Base-by-base conservation (phyloP, 352 stramenopile genomes). In the Lagenidium giganteum region DNA sequence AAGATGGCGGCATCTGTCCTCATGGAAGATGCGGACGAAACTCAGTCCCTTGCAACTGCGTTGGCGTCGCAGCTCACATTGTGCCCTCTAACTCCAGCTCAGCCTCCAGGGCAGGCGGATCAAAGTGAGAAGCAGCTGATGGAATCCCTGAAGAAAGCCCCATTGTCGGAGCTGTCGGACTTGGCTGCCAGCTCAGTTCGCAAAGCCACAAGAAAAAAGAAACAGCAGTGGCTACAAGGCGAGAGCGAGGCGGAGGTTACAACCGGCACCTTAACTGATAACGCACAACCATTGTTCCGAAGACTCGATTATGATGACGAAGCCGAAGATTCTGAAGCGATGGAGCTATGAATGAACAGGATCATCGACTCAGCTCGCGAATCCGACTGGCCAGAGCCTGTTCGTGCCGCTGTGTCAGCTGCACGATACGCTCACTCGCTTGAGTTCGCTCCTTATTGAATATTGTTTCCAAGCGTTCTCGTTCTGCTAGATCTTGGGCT, bases 391-490 rank as follows among this genome's bases (percentile, higher is more conserved):
- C 60, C 12, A 92, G 47, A 12, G 60, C 62, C 7, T 74, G 47
- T 30, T 94, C 83, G 42, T 93, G 79, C 12, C 65, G 56, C 28
- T 87, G 55, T 1, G 78, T 94, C 9, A 94, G 45, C 24, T 67
- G 57, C 78, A 90, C 83, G 48, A 93, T 94, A 1, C 78, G 77
- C 37, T 93, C 80, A 51, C 83, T 94, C 3, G 75, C 78, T 16
- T 73, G 57, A 7, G 65, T 64, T 28, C 83, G 67, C 35, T 94
- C 80, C 36, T 68, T 67, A 41, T 70, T 64, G 37, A 90, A 94
- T 18, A 86, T 70, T 33, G 65, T 45, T 44, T 93, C 73, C 42
- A 94, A 70, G 3, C 78, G 71, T 4, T 39, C 42, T 8, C 55
- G 59, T 37, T 94, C 83, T 2, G 32, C 34, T 5, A 42, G 35